Evolutionary conservation across 1,284 basidiomycete species (phyloP), one percentile per base, ranked within the genome.

Genomic region (Moniliophthora roreri): DNA sequence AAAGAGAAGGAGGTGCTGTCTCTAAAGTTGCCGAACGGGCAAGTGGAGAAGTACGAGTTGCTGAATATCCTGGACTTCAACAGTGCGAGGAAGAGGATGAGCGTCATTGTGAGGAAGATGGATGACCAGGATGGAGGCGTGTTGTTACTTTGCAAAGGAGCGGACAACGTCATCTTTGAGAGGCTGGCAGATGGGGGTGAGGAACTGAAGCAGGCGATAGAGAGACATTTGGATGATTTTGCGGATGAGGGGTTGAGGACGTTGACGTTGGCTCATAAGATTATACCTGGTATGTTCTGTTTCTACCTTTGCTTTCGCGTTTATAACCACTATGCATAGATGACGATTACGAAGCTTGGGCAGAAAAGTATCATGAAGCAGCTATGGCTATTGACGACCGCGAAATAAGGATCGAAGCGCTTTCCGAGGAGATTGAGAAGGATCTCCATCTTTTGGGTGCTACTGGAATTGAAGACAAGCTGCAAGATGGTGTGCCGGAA

Each of bases 401-500:
- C 42, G 94, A 97, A 56, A 84, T 78, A 21, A 80, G 79, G 64
- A 80, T 99, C 55, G 95, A 96, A 56, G 76, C 75, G 0, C 80
- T 94, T 1, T 91, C 88, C 20, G 85, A 87, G 58, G 84, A 90
- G 67, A 81, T 99, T 52, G 97, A 99, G 69, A 77, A 74, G 44
- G 85, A 91, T 59, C 77, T 99, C 15, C 76, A 82, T 28, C 70
- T 99, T 16, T 80, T 98, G 9, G 97, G 97, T 48, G 94, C 96
- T 2, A 99, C 97, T 1, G 97, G 95, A 21, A 98, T 99, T 63
- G 97, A 99, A 70, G 97, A 99, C 72, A 85, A 86, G 56, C 75
- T 99, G 13, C 97, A 99, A 71, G 96, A 99, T 65, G 97, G 96
- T 47, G 97, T 99, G 0, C 96, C 97, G 2, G 95, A 98, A 68